Conservation (phyloP, 1,284 basidiomycete genomes). For the Cryptococcus jaspeensis region DNA sequence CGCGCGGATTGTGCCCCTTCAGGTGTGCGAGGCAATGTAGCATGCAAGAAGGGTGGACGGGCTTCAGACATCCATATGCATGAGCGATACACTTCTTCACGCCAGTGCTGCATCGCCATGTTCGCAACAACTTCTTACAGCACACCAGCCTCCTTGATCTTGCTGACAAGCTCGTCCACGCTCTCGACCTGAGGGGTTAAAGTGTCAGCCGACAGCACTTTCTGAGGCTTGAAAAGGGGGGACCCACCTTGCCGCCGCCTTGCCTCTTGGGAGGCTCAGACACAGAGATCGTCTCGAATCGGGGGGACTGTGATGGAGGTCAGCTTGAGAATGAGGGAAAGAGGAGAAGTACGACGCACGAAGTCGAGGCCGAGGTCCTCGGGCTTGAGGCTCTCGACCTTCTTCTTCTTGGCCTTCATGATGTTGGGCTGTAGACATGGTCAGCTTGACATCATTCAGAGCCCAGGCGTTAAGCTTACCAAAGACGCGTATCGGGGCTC, state of each 20-base stretch:
- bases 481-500: constrained; percentile 92
- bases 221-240: background rate
- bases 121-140: constrained; percentile 38
- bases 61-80: too few relatives aligned
- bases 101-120: too few relatives aligned
- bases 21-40: too few relatives aligned
- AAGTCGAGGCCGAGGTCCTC: constrained; percentile 68
- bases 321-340: background rate
- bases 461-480: constrained; percentile 22
- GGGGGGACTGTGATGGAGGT: constrained; percentile 55
- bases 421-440: constrained; percentile 66
- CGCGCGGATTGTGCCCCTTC: too few relatives aligned
- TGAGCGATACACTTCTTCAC: too few relatives aligned
- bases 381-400: constrained; percentile 78
- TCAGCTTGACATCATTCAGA: constrained; percentile 1
- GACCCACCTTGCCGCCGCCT: constrained; percentile 81
- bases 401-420: constrained; percentile 99
- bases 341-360: constrained; percentile 25
- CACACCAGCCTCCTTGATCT: constrained; percentile 87
- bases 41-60: too few relatives aligned
- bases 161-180: constrained; percentile 86
- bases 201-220: background rate
- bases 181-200: constrained; percentile 61
- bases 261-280: constrained; percentile 85
- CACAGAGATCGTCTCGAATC: constrained; percentile 86